phyloP scores from a whole-genome alignment of 306 rosid species.

The Acacia confusa region DNA sequence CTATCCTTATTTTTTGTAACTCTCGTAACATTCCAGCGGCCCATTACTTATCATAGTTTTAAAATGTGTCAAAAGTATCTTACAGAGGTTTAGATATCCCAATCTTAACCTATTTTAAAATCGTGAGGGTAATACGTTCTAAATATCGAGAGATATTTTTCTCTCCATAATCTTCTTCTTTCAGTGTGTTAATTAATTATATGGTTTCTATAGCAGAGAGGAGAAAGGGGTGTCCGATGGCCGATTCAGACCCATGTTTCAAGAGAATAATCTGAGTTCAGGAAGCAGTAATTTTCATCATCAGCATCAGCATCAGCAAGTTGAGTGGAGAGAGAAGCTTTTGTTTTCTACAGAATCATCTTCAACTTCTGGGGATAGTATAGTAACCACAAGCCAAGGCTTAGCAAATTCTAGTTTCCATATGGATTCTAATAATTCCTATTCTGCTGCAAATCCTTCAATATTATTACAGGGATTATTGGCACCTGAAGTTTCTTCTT shows the following conservation, averaged over 20 bases:
- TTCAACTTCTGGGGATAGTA: conserved; percentile 65
- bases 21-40: too few relatives aligned
- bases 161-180: conserved; percentile 20
- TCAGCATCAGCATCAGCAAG: conserved; percentile 14
- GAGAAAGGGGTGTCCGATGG: conserved; percentile 56
- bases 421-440: conserved; percentile 44
- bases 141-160: background rate
- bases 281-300: conserved; percentile 26
- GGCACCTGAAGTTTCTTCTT: conserved; percentile 27
- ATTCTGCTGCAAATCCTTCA: conserved; percentile 36
- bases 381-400: conserved; percentile 68
- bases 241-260: conserved; percentile 72
- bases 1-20: background rate
- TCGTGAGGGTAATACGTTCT: too few relatives aligned
- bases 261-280: conserved; percentile 64
- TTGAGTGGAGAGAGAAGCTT: conserved; percentile 73
- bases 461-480: conserved; percentile 58
- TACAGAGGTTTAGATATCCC: too few relatives aligned
- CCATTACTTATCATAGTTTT: too few relatives aligned
- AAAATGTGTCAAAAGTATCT: too few relatives aligned
- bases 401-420: conserved; percentile 47
- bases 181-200: background rate
- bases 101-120: too few relatives aligned
- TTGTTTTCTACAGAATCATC: conserved; percentile 51
- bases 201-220: conserved; percentile 23